Base-by-base conservation (phyloP, 108 stramenopile genomes). In the Nitzschia sp. region DNA sequence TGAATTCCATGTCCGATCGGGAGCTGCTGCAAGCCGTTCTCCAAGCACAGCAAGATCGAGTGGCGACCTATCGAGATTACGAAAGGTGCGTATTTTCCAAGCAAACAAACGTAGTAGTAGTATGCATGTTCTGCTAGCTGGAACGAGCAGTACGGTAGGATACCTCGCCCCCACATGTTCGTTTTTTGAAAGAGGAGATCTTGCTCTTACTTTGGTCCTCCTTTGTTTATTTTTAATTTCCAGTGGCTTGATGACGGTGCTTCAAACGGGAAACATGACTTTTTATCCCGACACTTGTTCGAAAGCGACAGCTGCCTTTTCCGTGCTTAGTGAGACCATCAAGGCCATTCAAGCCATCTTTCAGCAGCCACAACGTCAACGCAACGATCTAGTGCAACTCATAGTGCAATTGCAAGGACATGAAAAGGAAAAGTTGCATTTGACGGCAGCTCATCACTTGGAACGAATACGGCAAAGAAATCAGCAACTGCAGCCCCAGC, bases 391-490 rank as follows among this genome's bases (percentile, higher is more conserved):
- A 65, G n/a, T n/a, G 21, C 11, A 63, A 35, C 35, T 58, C 53
- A 48, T 85, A 1, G 29, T n/a, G 11, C 65, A 80, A 33, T 64
- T 94, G 63, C 93, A 94, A 76, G 31, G 70, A 9, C 61, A 65
- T n/a, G 93, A 94, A 73, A 58, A 75, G 55, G 77, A 91, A 68
- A 94, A 94, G 57, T 66, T 94, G 50, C 89, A 87, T 30, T 50
- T 85, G 33, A 94, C 93, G 2, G 93, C 93, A 1, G 93, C 93
- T 17, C 61, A 76, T 30, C 93, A 94, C 70, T 66, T 94, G 79
- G 93, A 94, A 78, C 61, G 76, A 34, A 81, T 94, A 11, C 78
- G 93, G 0, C 62, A 83, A 53, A 62, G 52, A 15, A 79, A 86
- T 66, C 27, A 53, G 34, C 31, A 70, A 32, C 27, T 36, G 17